Evolutionary conservation across 768 basidiomycete species (phyloP), one percentile per base, ranked within the genome.

Genomic region (Phanerochaete carnosa): DNA sequence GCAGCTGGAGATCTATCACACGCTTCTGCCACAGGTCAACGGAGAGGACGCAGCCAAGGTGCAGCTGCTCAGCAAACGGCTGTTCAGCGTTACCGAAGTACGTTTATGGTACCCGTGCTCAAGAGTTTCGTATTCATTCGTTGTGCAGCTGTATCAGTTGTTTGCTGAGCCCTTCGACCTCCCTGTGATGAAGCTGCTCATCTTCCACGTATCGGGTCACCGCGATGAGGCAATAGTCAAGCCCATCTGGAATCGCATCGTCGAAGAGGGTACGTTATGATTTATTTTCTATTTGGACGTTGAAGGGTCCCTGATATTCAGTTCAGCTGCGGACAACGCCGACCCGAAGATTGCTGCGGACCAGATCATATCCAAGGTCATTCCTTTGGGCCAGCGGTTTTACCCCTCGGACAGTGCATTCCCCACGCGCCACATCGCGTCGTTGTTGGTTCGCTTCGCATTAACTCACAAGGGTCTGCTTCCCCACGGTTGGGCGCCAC

Each of bases 141-240:
- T 15, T 56, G 33, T 45, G 45, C 45, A 98, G 94, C 80, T 98
- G 49, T 98, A 92, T 69, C 87, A 90, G 76, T 79, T 85, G 49
- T 98, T 92, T 70, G 95, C 94, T 4, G 81, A 92, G 53, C 89
- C 94, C 5, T 92, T 95, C 66, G 87, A 93, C 65, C 79, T 97
- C 15, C 85, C 90, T 5, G 79, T 87, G 39, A 86, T 93, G 72
- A 93, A 94, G 70, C 80, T 99, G 6, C 80, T 97, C 28, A 95
- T 96, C 69, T 80, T 98, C 57, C 90, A 97, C 70, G 90, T 96
- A 7, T 95, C 96, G 8, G 94, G 95, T 70, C 94, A 96, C 70
- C 86, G 87, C 3, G 94, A 98, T 64, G 88, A 92, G 60, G 83
- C 80, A 49, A 75, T 96, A 33, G 87, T 94, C 19, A 81, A 85